Evolutionary conservation across 2,329 filamentous ascomycete species (phyloP).

Genomic region (Xylaria sp.): DNA sequence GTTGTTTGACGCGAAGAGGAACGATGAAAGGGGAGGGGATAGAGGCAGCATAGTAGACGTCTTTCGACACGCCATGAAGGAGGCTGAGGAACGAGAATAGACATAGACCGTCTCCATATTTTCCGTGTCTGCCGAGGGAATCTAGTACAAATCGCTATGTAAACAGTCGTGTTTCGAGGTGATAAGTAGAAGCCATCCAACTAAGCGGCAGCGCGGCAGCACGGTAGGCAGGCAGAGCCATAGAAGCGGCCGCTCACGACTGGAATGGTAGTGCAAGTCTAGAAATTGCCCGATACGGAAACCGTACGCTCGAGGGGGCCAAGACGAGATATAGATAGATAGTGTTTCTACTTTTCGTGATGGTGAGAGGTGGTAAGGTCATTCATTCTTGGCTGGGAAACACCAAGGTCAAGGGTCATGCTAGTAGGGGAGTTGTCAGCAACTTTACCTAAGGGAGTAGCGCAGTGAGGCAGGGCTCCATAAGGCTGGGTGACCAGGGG

Average conservation of each 20-base stretch:
- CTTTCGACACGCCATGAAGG: not conserved
- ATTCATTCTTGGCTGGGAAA: not conserved
- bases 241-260: not conserved
- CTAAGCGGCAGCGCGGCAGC: not conserved
- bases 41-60: conserved; percentile 3
- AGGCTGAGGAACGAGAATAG: conserved; percentile 19
- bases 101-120: conserved; percentile 9
- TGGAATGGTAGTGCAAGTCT: conserved; percentile 5
- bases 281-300: conserved; percentile 15
- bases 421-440: not conserved
- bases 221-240: not conserved
- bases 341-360: conserved; percentile 6
- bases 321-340: conserved; percentile 1
- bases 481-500: conserved; percentile 22
- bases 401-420: not conserved
- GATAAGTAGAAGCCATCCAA: not conserved
- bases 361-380: not conserved
- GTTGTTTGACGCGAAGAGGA: conserved; percentile 5
- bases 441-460: not conserved
- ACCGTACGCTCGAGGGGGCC: conserved; percentile 7
- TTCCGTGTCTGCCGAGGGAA: not conserved
- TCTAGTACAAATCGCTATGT: conserved; percentile 3
- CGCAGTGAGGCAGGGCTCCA: not conserved
- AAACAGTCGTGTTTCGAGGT: not conserved
- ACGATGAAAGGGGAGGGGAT: not conserved